Conservation (phyloP, 2,329 filamentous ascomycete species). For the Diaporthe sp. region DNA sequence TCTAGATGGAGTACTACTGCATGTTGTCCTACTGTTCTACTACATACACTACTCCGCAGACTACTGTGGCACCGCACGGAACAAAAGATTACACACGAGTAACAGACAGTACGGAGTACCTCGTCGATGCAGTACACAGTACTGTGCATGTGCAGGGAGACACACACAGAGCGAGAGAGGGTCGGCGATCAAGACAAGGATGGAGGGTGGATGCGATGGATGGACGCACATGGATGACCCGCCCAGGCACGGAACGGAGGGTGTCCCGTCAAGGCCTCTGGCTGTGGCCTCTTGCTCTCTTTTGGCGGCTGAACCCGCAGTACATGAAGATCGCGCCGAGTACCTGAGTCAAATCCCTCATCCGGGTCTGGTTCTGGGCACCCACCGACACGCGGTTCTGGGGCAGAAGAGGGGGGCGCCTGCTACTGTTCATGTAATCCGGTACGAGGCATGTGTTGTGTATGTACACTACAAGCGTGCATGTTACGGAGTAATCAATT, state of each 20-base stretch:
- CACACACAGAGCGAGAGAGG: background rate
- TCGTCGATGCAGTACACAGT: background rate
- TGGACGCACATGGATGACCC: conserved; percentile 2
- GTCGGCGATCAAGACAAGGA: conserved; percentile 24
- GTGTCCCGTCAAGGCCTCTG: conserved; percentile 11
- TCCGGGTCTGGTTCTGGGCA: background rate
- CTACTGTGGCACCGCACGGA: conserved; percentile 22
- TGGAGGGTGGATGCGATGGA: background rate
- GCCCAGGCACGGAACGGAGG: conserved; percentile 18
- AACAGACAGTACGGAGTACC: background rate
- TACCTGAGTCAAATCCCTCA: conserved; percentile 25
- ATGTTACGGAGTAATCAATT: background rate
- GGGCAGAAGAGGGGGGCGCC: background rate
- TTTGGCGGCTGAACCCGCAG: conserved; percentile 24
- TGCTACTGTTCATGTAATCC: background rate
- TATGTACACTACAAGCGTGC: background rate
- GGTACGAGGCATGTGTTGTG: background rate
- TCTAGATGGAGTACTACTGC: background rate
- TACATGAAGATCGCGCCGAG: conserved; percentile 23
- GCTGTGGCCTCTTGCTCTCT: background rate
- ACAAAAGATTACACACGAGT: conserved; percentile 14
- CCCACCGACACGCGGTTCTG: conserved; percentile 21
- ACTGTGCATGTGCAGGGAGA: background rate
- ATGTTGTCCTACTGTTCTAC: background rate
- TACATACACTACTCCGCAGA: background rate